Base-by-base conservation (phyloP, 2,329 filamentous ascomycete species). In the Colletotrichum brevisporum region DNA sequence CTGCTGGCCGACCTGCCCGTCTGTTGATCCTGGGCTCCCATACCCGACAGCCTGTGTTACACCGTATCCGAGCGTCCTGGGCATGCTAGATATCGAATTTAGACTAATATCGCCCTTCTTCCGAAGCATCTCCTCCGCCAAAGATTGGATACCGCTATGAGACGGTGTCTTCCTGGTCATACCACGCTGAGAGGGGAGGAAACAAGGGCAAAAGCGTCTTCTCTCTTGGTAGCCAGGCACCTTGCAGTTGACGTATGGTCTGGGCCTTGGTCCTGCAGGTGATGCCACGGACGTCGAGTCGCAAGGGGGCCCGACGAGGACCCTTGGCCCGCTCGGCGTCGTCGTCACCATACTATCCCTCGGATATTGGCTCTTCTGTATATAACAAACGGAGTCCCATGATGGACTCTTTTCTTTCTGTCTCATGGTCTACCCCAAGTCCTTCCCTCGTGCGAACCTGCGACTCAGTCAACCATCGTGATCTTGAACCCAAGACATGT, bases 401-500 rank as follows among this genome's bases (percentile, higher is more conserved):
- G 66, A 69, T 66, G 55, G 13, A 31, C 18, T n/a, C 50, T 53
- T 13, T 8, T 12, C n/a, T 31, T 60, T 5, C n/a, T 69, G 66
- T 55, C 62, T 26, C 66, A 69, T 66, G 66, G 63, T 27, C 43
- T 9, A 9, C 31, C 26, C 41, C 21, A 24, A 39, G 41, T 8
- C 54, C 18, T 27, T 36, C 51, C 55, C 55, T 59, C 55, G 62
- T 60, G 66, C 55, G 15, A 36, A 27, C 41, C 41, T 50, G 6
- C 24, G 24, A 60, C 50, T 39, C 13, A 18, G 21, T 6, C 36
- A 43, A 39, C 43, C 62, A 66, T 69, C 66, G 66, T 69, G 66
- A 60, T 69, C 66, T 65, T 59, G 61, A 27, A n/a, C 26, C 26
- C 62, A 55, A 69, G 66, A 69, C 66, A 69, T 69, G 66, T 41